A percentile compares a stretch with the other conserved stretches of the same genome.
Conservation (phyloP, 129 eudicot genomes). For the Sambucus nigra region DNA sequence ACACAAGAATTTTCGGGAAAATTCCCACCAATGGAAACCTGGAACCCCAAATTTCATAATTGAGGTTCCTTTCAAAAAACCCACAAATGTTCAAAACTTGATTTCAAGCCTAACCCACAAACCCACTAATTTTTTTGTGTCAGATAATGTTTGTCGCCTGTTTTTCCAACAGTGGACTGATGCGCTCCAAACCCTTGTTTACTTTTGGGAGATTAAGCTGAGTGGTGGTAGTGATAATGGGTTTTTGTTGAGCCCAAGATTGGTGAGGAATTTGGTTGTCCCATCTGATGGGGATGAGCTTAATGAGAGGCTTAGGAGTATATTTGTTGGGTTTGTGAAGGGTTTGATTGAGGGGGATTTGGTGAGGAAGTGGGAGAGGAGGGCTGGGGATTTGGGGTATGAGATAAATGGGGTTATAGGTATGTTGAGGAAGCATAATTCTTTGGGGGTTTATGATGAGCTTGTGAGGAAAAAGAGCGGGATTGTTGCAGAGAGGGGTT, state of each 20-base stretch:
- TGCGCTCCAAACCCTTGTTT: constrained; percentile 33
- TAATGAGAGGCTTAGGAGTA: constrained; percentile 27
- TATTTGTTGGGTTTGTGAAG: constrained; percentile 30
- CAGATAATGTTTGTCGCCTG: constrained; percentile 23
- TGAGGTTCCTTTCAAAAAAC: too few relatives aligned
- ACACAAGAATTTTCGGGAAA: too few relatives aligned
- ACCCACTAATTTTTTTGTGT: too few relatives aligned
- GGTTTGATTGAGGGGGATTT: constrained; percentile 35
- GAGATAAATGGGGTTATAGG: constrained; percentile 24
- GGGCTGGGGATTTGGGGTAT: constrained; percentile 10
- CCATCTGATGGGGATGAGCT: constrained; percentile 56
- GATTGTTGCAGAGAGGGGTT: constrained; percentile 25
- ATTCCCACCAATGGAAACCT: too few relatives aligned
- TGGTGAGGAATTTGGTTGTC: constrained; percentile 29
- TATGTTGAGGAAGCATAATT: constrained; percentile 14
- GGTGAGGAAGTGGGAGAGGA: constrained; percentile 34
- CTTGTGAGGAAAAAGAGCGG: constrained; percentile 25
- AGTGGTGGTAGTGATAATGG: constrained; percentile 3
- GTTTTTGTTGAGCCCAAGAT: constrained; percentile 25
- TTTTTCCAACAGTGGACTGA: constrained; percentile 49
- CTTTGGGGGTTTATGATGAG: constrained; percentile 11
- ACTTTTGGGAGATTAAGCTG: constrained; percentile 42
- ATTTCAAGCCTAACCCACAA: too few relatives aligned
- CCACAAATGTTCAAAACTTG: too few relatives aligned
- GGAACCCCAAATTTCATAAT: too few relatives aligned